phyloP scores from a whole-genome alignment of 73 alveolate genomes.

The Tetrahymena thermophila region DNA sequence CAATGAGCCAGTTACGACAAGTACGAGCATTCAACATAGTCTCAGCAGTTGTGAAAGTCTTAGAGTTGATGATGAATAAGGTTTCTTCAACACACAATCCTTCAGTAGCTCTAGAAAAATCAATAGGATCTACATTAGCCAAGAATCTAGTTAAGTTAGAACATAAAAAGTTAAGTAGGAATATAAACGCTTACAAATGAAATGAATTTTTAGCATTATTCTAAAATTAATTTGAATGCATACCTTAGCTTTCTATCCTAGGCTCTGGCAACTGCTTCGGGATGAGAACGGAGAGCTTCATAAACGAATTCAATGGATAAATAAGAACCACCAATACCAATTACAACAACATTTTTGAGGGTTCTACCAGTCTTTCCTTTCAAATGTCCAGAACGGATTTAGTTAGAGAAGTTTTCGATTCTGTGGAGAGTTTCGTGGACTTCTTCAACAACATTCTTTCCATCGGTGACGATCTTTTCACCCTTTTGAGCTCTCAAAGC shows the following conservation, averaged over 20 bases:
- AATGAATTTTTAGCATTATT: too few species aligned
- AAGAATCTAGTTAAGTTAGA: constrained; percentile 55
- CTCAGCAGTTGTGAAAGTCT: constrained; percentile 95
- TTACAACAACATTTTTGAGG: constrained; percentile 52
- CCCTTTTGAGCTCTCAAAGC: constrained; percentile 72
- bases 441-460: constrained; percentile 65
- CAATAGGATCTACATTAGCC: constrained; percentile 98
- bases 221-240: not conserved
- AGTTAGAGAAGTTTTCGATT: constrained; percentile 53
- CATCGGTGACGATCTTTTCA: constrained; percentile 48
- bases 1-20: constrained; percentile 58
- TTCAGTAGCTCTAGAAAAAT: constrained; percentile 74
- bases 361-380: constrained; percentile 67
- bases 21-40: constrained; percentile 95
- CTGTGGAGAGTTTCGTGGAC: constrained; percentile 70
- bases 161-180: not conserved
- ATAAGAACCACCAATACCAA: constrained; percentile 56
- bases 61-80: constrained; percentile 75
- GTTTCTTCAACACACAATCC: constrained; percentile 85
- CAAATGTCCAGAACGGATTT: constrained; percentile 60
- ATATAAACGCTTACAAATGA: not conserved
- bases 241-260: not conserved
- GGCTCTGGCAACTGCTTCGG: not conserved
- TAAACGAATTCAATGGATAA: constrained; percentile 18
- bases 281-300: constrained; percentile 28